Conservation (phyloP, 2,329 filamentous ascomycete species). For the Leptographium radiaticola region DNA sequence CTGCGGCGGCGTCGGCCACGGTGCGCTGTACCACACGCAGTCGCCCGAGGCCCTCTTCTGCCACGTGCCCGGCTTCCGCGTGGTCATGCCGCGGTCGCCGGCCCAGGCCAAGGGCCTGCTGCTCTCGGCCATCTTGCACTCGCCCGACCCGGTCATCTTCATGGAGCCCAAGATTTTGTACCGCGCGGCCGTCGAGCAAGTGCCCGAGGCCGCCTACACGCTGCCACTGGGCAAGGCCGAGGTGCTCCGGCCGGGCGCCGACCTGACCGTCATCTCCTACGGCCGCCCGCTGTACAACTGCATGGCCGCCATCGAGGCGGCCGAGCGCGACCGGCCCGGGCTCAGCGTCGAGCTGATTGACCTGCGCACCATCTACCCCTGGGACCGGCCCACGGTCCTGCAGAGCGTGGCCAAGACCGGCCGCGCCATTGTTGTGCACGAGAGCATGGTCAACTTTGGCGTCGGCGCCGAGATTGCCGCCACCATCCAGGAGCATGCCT, state of each 20-base stretch:
- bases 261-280: conserved; percentile 77
- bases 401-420: conserved; percentile 80
- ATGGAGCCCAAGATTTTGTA: conserved; percentile 93
- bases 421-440: conserved; percentile 75
- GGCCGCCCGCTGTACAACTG: conserved; percentile 83
- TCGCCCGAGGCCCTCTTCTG: conserved; percentile 81
- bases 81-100: conserved; percentile 77
- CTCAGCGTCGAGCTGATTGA: conserved; percentile 81
- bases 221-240: conserved; percentile 79
- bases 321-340: conserved; percentile 60
- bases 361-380: conserved; percentile 77
- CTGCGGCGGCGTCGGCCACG: conserved; percentile 78
- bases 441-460: conserved; percentile 82
- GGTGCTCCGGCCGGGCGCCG: conserved; percentile 63
- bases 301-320: conserved; percentile 59
- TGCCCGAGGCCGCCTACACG: conserved; percentile 68
- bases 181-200: conserved; percentile 81
- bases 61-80: conserved; percentile 72
- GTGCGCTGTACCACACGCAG: conserved; percentile 78
- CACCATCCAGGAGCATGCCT: conserved; percentile 73
- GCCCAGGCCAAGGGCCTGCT: conserved; percentile 80
- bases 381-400: conserved; percentile 73
- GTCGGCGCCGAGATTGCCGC: conserved; percentile 83
- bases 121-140: conserved; percentile 53
- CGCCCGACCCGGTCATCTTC: conserved; percentile 81